These are phyloP conservation scores for Solanum chiquidenum DNA, from an alignment of 257 asterid species.

Conservation along the genomic window DNA sequence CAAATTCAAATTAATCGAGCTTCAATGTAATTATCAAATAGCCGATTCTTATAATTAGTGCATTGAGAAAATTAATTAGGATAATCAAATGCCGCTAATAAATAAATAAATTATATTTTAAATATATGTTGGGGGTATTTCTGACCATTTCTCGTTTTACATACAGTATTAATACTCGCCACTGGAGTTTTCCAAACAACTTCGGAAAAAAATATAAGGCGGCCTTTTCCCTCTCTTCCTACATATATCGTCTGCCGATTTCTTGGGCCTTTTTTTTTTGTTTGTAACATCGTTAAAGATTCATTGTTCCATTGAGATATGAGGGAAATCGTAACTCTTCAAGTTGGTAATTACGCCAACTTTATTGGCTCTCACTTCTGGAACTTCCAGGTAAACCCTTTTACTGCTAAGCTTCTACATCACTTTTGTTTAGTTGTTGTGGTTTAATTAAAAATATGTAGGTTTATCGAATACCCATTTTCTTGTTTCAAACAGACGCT, in stretches of 20 bases:
- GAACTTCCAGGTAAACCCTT: slow-evolving; percentile 69
- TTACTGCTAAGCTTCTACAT: not conserved
- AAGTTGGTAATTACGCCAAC: slow-evolving; percentile 69
- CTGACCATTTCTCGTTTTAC: not conserved
- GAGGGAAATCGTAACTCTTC: slow-evolving; percentile 75
- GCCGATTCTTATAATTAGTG: no score
- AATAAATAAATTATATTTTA: no score
- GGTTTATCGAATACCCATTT: not conserved
- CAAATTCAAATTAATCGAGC: no score
- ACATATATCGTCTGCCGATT: no score
- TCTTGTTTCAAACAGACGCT: not conserved
- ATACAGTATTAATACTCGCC: not conserved
- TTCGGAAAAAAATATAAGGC: no score
- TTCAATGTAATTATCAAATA: rapidly evolving
- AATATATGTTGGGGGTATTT: no score
- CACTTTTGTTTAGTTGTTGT: not conserved
- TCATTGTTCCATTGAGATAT: slow-evolving; percentile 4
- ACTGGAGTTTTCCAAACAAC: no score
- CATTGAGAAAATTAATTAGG: not conserved
- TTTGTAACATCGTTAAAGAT: not conserved
- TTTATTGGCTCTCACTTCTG: slow-evolving; percentile 91
- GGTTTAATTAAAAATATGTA: not conserved
- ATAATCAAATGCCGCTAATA: not conserved
- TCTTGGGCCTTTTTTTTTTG: not conserved
- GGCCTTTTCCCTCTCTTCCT: not conserved